Percentiles rank a stretch among this genome's conserved stretches.
Conservation (phyloP, 75 land plant genomes). For the Cunninghamia lanceolata region DNA sequence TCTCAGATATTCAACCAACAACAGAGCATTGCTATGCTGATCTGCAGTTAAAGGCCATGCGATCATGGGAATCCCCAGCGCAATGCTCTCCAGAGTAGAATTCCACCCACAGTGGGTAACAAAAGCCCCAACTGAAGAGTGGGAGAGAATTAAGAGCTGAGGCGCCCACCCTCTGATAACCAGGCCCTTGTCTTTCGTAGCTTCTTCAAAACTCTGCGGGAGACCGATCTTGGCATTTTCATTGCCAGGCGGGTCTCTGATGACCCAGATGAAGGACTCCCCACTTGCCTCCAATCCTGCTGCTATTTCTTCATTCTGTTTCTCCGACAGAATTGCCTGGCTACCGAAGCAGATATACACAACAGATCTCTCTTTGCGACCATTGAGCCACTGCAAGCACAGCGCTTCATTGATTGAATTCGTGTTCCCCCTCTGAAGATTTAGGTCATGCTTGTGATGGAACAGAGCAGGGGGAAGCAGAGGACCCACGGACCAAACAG, state of each 20-base stretch:
- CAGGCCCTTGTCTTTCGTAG: conserved; percentile 26
- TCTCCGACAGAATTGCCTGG: background rate
- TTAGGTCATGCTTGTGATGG: background rate
- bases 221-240: no score
- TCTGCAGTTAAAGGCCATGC: no score
- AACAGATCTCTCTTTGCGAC: background rate
- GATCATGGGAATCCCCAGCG: no score
- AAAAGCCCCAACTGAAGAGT: conserved; percentile 46
- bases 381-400: conserved; percentile 18
- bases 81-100: no score
- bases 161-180: conserved; percentile 50
- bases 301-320: background rate
- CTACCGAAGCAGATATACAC: background rate
- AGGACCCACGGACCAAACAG: conserved; percentile 46
- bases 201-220: background rate
- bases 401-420: background rate
- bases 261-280: background rate
- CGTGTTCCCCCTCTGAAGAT: background rate
- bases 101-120: conserved; percentile 48
- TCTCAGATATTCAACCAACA: no score
- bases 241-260: background rate
- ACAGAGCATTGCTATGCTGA: no score
- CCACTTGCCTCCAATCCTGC: conserved; percentile 1
- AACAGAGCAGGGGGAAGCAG: background rate
- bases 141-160: conserved; percentile 36